Evolutionary conservation across 2,329 filamentous ascomycete species (phyloP).

Genomic region (Penicillium sp.): DNA sequence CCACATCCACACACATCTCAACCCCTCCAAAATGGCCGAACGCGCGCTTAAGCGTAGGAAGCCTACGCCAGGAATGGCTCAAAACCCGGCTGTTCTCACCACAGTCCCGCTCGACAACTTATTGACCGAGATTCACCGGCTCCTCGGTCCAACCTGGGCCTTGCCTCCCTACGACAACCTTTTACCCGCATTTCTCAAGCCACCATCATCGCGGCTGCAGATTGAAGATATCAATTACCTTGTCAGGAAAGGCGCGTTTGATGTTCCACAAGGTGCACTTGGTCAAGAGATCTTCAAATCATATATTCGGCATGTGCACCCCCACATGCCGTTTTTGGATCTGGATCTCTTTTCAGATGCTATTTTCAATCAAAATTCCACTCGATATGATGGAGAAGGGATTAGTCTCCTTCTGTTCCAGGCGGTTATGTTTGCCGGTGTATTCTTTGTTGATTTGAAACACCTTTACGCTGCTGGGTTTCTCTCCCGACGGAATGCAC

Average conservation of each 20-base stretch:
- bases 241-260: constrained; percentile 5
- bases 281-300: constrained; percentile 5
- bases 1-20: background rate
- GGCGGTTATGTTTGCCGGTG: constrained; percentile 12
- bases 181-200: constrained; percentile 3
- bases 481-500: constrained; percentile 6
- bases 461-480: constrained; percentile 9
- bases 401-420: constrained; percentile 8
- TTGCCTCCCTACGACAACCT: constrained; percentile 6
- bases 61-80: constrained; percentile 6
- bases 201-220: background rate
- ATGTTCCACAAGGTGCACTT: background rate
- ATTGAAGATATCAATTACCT: constrained; percentile 7
- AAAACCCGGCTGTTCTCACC: constrained; percentile 4
- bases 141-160: constrained; percentile 9
- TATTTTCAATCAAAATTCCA: background rate
- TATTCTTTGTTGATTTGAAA: constrained; percentile 10
- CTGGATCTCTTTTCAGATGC: constrained; percentile 1
- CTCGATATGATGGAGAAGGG: background rate
- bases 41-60: background rate
- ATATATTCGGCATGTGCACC: constrained; percentile 12
- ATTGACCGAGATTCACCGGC: constrained; percentile 8
- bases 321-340: constrained; percentile 11
- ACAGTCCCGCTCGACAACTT: constrained; percentile 8
- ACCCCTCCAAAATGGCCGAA: constrained; percentile 3